These are phyloP conservation scores for Capsella bursapastoris DNA, from an alignment of 345 rosid genomes.

Conservation along the genomic window DNA sequence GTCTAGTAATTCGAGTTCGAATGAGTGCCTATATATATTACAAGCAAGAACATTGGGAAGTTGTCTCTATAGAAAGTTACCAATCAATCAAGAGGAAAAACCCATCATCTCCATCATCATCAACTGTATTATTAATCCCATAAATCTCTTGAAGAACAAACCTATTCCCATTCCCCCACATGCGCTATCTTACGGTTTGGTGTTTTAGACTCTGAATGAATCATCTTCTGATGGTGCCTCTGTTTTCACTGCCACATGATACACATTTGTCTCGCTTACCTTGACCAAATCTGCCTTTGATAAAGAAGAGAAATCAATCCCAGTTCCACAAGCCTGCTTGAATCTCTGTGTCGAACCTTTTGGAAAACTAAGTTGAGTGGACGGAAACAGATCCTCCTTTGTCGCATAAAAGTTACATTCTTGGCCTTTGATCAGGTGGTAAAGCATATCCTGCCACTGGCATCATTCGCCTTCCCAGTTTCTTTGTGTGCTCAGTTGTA, in stretches of 20 bases:
- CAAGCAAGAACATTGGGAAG: slow-evolving; percentile 2
- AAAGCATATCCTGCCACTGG: neutral
- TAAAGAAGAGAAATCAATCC: slow-evolving; percentile 64
- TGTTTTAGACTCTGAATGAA: too few species aligned
- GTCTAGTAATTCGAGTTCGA: slow-evolving; percentile 8
- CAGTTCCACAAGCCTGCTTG: slow-evolving; percentile 70
- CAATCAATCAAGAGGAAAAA: neutral
- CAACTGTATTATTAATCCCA: slow-evolving; percentile 73
- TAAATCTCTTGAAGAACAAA: too few species aligned
- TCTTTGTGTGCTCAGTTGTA: neutral
- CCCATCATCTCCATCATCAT: slow-evolving; percentile 43
- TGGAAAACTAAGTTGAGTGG: slow-evolving; percentile 54
- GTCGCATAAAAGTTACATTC: slow-evolving; percentile 58
- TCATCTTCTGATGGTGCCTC: too few species aligned
- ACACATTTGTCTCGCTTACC: too few species aligned
- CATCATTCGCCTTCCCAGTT: neutral
- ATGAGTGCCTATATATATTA: neutral
- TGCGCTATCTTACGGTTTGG: too few species aligned
- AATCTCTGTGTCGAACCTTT: slow-evolving; percentile 74
- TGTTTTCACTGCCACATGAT: too few species aligned
- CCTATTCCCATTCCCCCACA: too few species aligned
- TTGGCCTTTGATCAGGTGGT: slow-evolving; percentile 43
- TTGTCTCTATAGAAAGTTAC: neutral
- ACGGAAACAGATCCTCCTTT: slow-evolving; percentile 58
- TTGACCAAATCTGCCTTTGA: too few species aligned